A percentile compares a stretch with the other conserved stretches of the same genome.
These are phyloP conservation scores for Russula abietina DNA, from an alignment of 768 basidiomycete species.

Conservation along the genomic window DNA sequence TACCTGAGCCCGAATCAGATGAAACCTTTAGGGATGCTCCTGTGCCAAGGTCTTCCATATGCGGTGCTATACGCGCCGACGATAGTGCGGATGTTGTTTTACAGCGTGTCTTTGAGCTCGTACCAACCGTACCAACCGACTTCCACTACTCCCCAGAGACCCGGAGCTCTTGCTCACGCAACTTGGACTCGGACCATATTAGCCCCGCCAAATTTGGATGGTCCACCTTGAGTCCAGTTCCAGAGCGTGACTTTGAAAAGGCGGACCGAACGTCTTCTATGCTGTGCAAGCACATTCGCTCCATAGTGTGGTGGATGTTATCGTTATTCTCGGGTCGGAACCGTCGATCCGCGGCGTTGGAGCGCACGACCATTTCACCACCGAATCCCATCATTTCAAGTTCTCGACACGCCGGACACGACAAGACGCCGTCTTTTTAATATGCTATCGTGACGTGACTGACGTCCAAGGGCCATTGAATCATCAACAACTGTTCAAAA, in stretches of 20 bases:
- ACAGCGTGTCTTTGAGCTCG: slow-evolving; percentile 73
- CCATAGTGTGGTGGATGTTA: no score
- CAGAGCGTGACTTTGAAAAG: not conserved
- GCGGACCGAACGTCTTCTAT: no score
- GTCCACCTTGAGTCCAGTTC: slow-evolving; percentile 27
- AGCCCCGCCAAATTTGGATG: slow-evolving; percentile 33
- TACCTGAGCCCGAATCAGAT: slow-evolving; percentile 37
- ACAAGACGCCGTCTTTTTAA: no score
- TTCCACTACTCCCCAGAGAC: slow-evolving; percentile 36
- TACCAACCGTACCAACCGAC: slow-evolving; percentile 42
- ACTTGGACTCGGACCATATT: slow-evolving; percentile 19
- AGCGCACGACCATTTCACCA: no score
- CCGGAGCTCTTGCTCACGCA: slow-evolving; percentile 32
- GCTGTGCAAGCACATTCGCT: no score
- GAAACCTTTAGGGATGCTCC: slow-evolving; percentile 44
- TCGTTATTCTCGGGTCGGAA: no score
- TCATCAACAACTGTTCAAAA: no score
- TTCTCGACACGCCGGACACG: no score
- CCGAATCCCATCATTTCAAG: no score
- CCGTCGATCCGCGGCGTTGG: no score
- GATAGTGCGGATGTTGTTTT: slow-evolving; percentile 42
- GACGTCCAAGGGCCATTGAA: no score
- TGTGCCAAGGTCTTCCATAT: slow-evolving; percentile 73
- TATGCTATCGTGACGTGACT: no score
- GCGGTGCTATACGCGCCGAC: slow-evolving; percentile 71